Conservation (phyloP, 306 rosid species). For the Gynostemma pentaphyllum region DNA sequence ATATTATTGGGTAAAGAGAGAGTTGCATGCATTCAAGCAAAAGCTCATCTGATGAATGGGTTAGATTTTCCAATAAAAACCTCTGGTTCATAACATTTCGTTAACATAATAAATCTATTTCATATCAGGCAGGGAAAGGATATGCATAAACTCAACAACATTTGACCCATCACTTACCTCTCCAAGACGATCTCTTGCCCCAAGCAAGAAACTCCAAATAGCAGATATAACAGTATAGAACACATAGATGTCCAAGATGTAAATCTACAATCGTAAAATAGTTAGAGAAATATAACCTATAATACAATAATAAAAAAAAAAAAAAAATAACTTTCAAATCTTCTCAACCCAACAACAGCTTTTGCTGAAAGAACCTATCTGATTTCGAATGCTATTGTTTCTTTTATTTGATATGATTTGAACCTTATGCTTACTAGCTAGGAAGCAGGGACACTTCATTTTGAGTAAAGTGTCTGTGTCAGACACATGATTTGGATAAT, state of each 20-base stretch:
- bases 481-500: no score
- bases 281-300: not conserved
- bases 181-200: constrained; percentile 89
- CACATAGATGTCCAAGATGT: constrained; percentile 60
- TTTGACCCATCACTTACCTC: constrained; percentile 42
- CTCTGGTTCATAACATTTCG: not conserved
- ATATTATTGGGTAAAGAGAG: not conserved
- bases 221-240: constrained; percentile 74
- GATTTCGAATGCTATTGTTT: no score
- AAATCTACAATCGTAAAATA: constrained; percentile 36
- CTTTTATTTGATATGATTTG: no score
- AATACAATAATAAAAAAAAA: not conserved
- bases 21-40: not conserved
- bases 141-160: not conserved
- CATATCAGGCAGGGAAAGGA: not conserved
- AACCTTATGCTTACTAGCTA: no score
- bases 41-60: not conserved
- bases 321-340: not conserved
- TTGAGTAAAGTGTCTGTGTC: no score
- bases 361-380: not conserved
- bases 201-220: constrained; percentile 78
- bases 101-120: not conserved
- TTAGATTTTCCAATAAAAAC: not conserved
- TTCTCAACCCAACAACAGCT: not conserved
- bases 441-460: no score